Base-by-base conservation (phyloP, 2,329 filamentous ascomycete species). In the Aspergillus clavatus region DNA sequence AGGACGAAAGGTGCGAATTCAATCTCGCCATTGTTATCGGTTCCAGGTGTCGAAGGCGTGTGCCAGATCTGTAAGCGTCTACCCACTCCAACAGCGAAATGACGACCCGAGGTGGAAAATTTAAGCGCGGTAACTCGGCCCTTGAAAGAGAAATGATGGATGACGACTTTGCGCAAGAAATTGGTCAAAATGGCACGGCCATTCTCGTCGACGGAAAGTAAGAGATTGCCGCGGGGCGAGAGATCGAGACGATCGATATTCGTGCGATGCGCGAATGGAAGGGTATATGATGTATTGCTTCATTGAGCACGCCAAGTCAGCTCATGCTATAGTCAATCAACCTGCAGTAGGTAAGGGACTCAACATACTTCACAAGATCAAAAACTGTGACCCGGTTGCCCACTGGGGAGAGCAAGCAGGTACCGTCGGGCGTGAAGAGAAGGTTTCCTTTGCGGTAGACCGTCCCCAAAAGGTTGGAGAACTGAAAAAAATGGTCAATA, bases 381-480 rank as follows among this genome's bases (percentile, higher is more conserved):
- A 98, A 98, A 42, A 97, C 86, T 1, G 91, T 89, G 50, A 98
- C 89, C 64, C 89, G 79, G 72, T 97, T 98, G 65, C 93, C 93
- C 42, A 98, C 93, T 6, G 93, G 94, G 36, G 93, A 98, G 62
- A 94, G 87, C 55, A 98, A 80, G 72, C 89, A 91, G 60, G 88
- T 93, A 66, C 94, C 94, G 80, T 98, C 91, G 50, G 90, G 89
- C 60, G 88, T 94, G 76, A 94, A 98, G 66, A 96, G 80, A 62
- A 98, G 81, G 69, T 97, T 98, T 72, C 94, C 93, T 80, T 90
- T 88, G 75, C 89, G 89, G 77, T 97, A 98, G 66, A 98, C 93
- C 58, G 93, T 98, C 66, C 93, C 94, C 63, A 98, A 81, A 67
- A 98, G 81, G 72, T 97, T 98, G 68, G 91, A 95, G 74, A 98